Percentiles rank a stretch among this genome's conserved stretches.
phyloP scores from a whole-genome alignment of 164 flowering plant species.

The Nymphaea thermarum region DNA sequence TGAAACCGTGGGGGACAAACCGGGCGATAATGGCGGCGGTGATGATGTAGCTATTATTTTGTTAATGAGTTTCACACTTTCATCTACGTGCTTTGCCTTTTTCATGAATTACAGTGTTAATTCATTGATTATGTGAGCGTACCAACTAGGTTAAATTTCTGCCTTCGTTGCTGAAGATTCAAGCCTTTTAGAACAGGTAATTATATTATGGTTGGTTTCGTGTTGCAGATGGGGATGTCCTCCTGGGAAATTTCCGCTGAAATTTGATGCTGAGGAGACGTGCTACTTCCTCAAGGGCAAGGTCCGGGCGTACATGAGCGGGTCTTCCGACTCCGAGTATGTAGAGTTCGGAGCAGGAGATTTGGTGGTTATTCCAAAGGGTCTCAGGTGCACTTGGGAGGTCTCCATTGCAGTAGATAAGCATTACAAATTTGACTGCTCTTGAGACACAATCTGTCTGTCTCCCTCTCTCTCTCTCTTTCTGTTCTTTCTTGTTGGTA shows the following conservation, averaged over 20 bases:
- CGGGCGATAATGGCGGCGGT: too few relatives aligned
- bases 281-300: conserved; percentile 74
- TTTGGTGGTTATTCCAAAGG: conserved; percentile 26
- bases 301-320: conserved; percentile 58
- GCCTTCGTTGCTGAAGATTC: not conserved
- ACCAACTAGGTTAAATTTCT: not conserved
- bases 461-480: not conserved
- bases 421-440: conserved; percentile 54
- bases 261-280: conserved; percentile 75
- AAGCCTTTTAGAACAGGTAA: not conserved
- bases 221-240: conserved; percentile 74
- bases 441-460: not conserved
- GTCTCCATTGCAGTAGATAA: conserved; percentile 62
- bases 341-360: conserved; percentile 88
- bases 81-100: too few relatives aligned
- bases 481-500: too few relatives aligned
- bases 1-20: too few relatives aligned
- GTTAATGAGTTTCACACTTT: too few relatives aligned
- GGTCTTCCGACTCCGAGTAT: conserved; percentile 20
- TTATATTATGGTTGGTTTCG: not conserved
- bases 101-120: not conserved
- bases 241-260: conserved; percentile 72
- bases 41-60: too few relatives aligned
- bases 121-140: not conserved
- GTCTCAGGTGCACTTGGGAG: conserved; percentile 76